Evolutionary conservation across 805 yeast species (phyloP), one percentile per base, ranked within the genome.

Genomic region (Wickerhamomyces mucosus): DNA sequence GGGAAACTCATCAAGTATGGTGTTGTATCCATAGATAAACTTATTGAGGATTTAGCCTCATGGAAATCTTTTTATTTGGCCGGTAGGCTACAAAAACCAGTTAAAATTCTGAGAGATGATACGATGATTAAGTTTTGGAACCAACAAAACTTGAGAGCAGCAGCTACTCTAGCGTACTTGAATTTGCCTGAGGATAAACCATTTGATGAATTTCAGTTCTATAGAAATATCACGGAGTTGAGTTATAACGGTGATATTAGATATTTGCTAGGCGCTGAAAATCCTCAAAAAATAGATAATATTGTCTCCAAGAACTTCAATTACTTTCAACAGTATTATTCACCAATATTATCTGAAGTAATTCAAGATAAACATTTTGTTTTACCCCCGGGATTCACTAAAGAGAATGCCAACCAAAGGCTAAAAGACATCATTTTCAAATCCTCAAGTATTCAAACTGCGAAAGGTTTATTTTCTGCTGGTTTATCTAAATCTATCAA

Each of bases 51-150:
- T 56, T 59, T 92, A 18, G 62, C 72, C n/a, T 72, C 78, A 34
- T 92, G 98, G 98, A 63, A 74, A 18, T 71, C 86, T 0, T 68
- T 92, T 45, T 92, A 92, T 47, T 50, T 92, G 14, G 94, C 96
- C 2, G 98, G 98, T 2, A 65, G 98, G 39, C 61, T 92, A 36
- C 98, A 92, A 46, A 92, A 92, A 48, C 98, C 98, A 0, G 94
- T 89, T 5, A 78, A 81, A 38, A 67, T 82, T 21, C 53, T 83
- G 24, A 68, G 74, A 40, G 82, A 76, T 45, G 76, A 78, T 36
- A 65, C 78, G 2, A 64, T 71, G 46, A 65, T 82, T 7, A 64
- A 72, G 34, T 71, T 78, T 34, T 63, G 80, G 46, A 81, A 83
- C 47, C 88, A 83, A 46, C 71, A 67, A 39, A 92, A 92, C 51